A percentile compares a stretch with the other conserved stretches of the same genome.
Conservation (phyloP, 2,329 filamentous ascomycete species). For the Sporothrix phasma region DNA sequence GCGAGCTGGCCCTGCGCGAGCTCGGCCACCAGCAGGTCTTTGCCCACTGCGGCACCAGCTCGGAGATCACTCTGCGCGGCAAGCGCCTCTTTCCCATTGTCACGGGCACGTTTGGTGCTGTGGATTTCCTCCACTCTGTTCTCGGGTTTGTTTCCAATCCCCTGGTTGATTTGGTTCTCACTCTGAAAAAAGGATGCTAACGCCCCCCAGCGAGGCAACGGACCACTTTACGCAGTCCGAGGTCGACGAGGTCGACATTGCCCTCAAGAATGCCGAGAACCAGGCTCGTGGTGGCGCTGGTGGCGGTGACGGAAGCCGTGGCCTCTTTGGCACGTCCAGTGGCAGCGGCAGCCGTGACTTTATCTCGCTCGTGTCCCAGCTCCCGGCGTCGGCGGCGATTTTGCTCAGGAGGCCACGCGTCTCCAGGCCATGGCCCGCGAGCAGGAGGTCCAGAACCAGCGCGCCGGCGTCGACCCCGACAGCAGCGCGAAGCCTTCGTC, state of each 20-base stretch:
- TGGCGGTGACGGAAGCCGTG: conserved; percentile 23
- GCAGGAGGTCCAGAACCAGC: conserved; percentile 50
- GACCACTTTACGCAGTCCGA: conserved; percentile 81
- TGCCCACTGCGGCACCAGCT: conserved; percentile 57
- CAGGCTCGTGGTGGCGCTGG: conserved; percentile 25
- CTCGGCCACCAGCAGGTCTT: conserved; percentile 61
- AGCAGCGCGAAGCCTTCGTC: conserved; percentile 16
- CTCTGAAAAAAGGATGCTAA: neutral
- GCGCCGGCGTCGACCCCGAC: conserved; percentile 17
- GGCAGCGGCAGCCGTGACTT: conserved; percentile 43
- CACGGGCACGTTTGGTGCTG: conserved; percentile 67
- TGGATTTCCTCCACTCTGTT: conserved; percentile 76
- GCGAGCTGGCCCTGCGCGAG: conserved; percentile 65
- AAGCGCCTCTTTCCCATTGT: conserved; percentile 63
- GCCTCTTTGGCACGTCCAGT: conserved; percentile 29
- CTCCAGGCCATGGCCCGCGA: conserved; percentile 52
- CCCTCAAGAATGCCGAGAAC: conserved; percentile 58
- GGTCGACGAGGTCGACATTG: conserved; percentile 69
- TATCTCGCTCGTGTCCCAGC: conserved; percentile 61
- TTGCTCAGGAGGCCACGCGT: conserved; percentile 55
- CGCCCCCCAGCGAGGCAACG: conserved; percentile 48
- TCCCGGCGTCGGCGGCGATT: conserved; percentile 61
- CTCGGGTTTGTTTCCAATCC: conserved; percentile 29
- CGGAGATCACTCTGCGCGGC: conserved; percentile 57
- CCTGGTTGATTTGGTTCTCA: neutral